Percentiles rank a stretch among this genome's conserved stretches.
phyloP scores from a whole-genome alignment of 148 eudicot species.

The Pharnaceum exiguum region DNA sequence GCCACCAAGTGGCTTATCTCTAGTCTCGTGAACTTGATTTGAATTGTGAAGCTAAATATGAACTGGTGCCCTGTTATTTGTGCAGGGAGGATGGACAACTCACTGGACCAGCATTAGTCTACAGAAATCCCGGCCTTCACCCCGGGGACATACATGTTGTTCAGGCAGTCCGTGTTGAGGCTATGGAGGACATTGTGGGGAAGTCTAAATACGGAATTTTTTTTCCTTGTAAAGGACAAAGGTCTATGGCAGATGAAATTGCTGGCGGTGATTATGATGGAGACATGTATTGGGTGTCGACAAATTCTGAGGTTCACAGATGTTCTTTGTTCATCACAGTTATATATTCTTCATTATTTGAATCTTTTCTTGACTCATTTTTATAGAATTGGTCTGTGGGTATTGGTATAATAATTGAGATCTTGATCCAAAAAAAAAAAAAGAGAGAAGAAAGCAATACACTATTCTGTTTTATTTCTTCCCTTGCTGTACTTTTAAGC shows the following conservation, averaged over 20 bases:
- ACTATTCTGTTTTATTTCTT: too few relatives aligned
- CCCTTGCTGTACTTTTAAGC: too few relatives aligned
- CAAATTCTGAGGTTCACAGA: conserved; percentile 48
- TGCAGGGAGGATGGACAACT: conserved; percentile 69
- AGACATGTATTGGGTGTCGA: conserved; percentile 78
- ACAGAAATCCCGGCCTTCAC: conserved; percentile 81
- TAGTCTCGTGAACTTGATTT: too few relatives aligned
- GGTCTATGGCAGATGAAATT: conserved; percentile 71
- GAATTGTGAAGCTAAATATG: too few relatives aligned
- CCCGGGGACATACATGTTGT: conserved; percentile 73
- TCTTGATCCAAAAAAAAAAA: too few relatives aligned
- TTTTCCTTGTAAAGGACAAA: conserved; percentile 61
- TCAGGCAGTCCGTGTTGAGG: conserved; percentile 43
- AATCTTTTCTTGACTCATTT: not conserved
- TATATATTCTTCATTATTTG: not conserved
- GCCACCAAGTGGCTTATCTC: too few relatives aligned
- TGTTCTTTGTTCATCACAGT: conserved; percentile 2
- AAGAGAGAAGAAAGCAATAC: too few relatives aligned
- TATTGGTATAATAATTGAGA: too few relatives aligned
- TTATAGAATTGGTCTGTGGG: too few relatives aligned
- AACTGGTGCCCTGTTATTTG: too few relatives aligned
- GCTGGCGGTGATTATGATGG: conserved; percentile 96
- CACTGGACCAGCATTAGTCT: conserved; percentile 60
- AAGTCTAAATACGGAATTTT: conserved; percentile 71
- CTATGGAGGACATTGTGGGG: conserved; percentile 50